Base-by-base conservation (phyloP, 331 rosid genomes). In the Acacia concinna region DNA sequence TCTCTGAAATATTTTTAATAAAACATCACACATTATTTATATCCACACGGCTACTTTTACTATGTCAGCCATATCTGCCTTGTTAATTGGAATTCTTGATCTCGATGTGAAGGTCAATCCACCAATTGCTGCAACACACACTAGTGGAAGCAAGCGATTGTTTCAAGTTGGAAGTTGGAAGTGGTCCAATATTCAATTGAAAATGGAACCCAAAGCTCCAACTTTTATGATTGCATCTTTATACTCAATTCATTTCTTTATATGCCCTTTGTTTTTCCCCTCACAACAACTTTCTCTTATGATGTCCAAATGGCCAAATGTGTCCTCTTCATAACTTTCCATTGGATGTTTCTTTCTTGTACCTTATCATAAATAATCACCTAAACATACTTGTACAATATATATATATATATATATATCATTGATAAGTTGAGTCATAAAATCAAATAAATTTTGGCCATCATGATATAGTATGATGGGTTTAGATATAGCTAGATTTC, bases 121-220 rank as follows among this genome's bases (percentile, higher is more conserved):
- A 6, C 56, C 23, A 49, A 49, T 49, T 49, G 6, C 56, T 5
- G 56, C 23, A 17, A 15, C 52, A 15, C 9, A 1, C 56, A 49
- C 56, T 17, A 31, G 41, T 31, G 41, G 25, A 20, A 67, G 46
- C 72, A 37, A 37, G 51, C 30, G 5, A 28, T 54, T 21, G 13
- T 54, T 21, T 54, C 30, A 54, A n/a, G 28, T 54, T 8, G 23
- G 4, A 51, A 1, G 72, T 67, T 52, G 57, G 25, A 51, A 54
- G 72, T 38, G 51, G 51, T 18, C 49, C n/a, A 67, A 37, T n/a
- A 67, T 67, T 67, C 12, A 38, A 67, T 67, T 38, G 51, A 67
- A 67, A 67, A 67, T 38, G 72, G 47, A 44, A 21, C 51, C 31
- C 51, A 67, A n/a, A 67, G 51, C 51, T 67, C 49, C 32, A 37